Percentiles rank a stretch among this genome's conserved stretches.
These are phyloP conservation scores for Neurospora sp. DNA, from an alignment of 495 filamentous ascomycete species.

Conservation along the genomic window DNA sequence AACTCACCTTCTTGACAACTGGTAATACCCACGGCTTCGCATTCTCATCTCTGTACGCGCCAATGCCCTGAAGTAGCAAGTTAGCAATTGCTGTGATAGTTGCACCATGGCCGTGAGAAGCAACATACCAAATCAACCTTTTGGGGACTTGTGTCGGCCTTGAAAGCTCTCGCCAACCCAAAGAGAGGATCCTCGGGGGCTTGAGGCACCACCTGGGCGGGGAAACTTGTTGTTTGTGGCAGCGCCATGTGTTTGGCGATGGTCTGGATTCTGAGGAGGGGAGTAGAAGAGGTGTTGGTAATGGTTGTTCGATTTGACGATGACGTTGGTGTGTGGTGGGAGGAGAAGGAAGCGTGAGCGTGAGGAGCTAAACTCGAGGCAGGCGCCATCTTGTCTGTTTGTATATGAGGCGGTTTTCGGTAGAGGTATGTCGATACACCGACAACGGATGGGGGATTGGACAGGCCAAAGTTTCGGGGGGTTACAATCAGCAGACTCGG, in stretches of 20 bases:
- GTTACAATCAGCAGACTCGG: not conserved
- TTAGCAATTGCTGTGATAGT: not conserved
- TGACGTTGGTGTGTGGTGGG: not conserved
- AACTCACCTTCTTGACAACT: slow-evolving; percentile 82
- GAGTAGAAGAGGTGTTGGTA: slow-evolving; percentile 9
- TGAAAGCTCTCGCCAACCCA: slow-evolving; percentile 81
- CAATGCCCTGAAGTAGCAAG: slow-evolving; percentile 53
- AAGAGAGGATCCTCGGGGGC: slow-evolving; percentile 96
- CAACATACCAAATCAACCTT: slow-evolving; percentile 72
- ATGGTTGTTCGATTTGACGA: slow-evolving; percentile 3
- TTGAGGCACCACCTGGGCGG: slow-evolving; percentile 67
- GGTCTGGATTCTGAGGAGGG: slow-evolving; percentile 33
- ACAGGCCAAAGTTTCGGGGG: not conserved
- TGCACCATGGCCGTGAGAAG: not conserved
- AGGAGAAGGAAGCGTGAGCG: slow-evolving; percentile 1
- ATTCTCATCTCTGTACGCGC: slow-evolving; percentile 89
- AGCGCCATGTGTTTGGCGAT: slow-evolving; percentile 32
- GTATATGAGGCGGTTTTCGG: not conserved
- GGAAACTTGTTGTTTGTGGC: slow-evolving; percentile 55
- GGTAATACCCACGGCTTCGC: slow-evolving; percentile 98
- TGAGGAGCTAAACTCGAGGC: not conserved
- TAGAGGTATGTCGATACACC: not conserved
- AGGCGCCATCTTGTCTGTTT: not conserved
- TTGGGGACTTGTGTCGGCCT: slow-evolving; percentile 67
- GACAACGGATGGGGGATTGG: not conserved